A percentile compares a stretch with the other conserved stretches of the same genome.
phyloP scores from a whole-genome alignment of 2,329 filamentous ascomycete genomes.

The Xylaria sp. region DNA sequence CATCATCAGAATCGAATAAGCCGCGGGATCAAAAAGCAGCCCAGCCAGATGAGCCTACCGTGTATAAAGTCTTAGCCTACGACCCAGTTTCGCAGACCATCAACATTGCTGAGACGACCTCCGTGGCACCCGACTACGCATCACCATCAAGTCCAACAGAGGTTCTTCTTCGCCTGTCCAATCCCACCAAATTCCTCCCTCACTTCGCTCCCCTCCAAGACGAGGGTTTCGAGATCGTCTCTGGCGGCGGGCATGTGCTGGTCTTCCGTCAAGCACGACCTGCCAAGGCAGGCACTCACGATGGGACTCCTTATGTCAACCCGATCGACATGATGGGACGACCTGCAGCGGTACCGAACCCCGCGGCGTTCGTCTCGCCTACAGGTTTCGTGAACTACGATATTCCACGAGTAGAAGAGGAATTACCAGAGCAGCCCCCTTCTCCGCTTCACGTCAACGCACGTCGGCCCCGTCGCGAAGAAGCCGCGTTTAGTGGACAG shows the following conservation, averaged over 20 bases:
- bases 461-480: constrained; percentile 52
- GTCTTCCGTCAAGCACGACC: constrained; percentile 67
- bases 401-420: constrained; percentile 42
- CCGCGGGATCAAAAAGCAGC: constrained; percentile 28
- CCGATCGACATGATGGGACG: constrained; percentile 63
- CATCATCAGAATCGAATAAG: constrained; percentile 16
- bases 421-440: constrained; percentile 37
- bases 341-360: constrained; percentile 47
- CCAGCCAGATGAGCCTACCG: constrained; percentile 31
- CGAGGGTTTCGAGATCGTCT: constrained; percentile 70
- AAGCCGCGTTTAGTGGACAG: constrained; percentile 54
- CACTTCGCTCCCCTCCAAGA: constrained; percentile 64
- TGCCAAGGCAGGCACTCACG: constrained; percentile 19
- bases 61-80: constrained; percentile 72
- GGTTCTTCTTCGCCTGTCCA: constrained; percentile 63
- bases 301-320: constrained; percentile 50
- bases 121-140: constrained; percentile 55
- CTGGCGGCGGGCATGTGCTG: constrained; percentile 66
- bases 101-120: constrained; percentile 65
- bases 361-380: constrained; percentile 66
- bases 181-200: constrained; percentile 69
- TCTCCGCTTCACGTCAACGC: constrained; percentile 53
- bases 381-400: constrained; percentile 71
- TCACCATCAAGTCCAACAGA: constrained; percentile 62
- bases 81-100: constrained; percentile 64